Conservation (phyloP, 371 early-diverging fungal species). For the Rhizopus arrhizus region DNA sequence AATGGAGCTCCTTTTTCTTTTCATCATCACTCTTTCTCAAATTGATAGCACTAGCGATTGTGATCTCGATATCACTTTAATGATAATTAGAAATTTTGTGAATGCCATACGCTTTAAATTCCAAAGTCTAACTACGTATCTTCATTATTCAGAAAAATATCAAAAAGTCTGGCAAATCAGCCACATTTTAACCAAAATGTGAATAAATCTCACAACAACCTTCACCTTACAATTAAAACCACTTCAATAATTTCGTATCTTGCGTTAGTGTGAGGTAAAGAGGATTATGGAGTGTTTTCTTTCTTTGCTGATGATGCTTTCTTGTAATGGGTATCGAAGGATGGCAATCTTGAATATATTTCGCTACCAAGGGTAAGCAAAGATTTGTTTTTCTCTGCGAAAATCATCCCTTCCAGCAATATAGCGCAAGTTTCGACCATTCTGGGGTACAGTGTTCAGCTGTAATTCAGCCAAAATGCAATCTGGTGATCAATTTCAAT, state of each 20-base stretch:
- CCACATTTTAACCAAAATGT: no score
- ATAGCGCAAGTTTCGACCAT: not conserved
- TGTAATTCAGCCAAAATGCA: slow-evolving; percentile 12
- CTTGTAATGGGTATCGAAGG: slow-evolving; percentile 12
- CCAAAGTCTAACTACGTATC: no score
- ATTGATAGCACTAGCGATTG: no score
- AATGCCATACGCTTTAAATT: no score
- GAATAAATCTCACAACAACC: no score
- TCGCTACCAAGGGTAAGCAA: slow-evolving; percentile 12
- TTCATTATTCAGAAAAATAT: no score
- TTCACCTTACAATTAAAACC: slow-evolving; percentile 1
- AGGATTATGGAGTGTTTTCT: slow-evolving; percentile 12
- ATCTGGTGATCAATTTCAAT: slow-evolving; percentile 11
- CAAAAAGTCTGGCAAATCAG: no score
- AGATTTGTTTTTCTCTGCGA: slow-evolving; percentile 6
- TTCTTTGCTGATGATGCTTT: slow-evolving; percentile 11
- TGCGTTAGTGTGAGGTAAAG: slow-evolving; percentile 15
- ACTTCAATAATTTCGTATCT: slow-evolving; percentile 16
- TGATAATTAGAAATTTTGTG: no score
- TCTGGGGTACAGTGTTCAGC: slow-evolving; percentile 7
- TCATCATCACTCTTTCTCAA: no score
- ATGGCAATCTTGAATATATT: slow-evolving; percentile 16
- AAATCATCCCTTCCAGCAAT: slow-evolving; percentile 12
- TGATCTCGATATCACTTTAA: no score
- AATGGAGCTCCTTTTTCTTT: no score